Conservation (phyloP, 2,329 filamentous ascomycete species). For the Xylariaceae sp. region DNA sequence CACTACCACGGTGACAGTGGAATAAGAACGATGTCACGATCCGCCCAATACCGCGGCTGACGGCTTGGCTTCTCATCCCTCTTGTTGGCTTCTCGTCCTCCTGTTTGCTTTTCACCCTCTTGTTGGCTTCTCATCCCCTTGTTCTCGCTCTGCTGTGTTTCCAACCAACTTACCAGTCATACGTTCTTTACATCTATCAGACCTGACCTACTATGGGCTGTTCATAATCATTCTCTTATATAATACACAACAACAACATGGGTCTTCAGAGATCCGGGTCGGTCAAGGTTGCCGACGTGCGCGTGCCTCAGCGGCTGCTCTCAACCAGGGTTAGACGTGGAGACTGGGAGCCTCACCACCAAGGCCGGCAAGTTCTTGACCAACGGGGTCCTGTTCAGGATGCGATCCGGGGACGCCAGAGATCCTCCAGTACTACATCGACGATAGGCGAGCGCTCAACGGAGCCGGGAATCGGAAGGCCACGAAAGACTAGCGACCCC, state of each 20-base stretch:
- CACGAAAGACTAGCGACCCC: constrained; percentile 1
- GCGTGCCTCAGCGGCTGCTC: constrained; percentile 1
- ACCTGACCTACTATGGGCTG: not conserved
- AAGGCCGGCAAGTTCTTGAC: not conserved
- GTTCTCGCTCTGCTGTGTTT: not conserved
- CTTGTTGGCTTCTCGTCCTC: not conserved
- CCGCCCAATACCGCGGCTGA: not conserved
- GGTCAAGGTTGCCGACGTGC: constrained; percentile 2
- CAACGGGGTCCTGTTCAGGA: constrained; percentile 1
- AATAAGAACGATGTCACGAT: no score
- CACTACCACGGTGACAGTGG: no score
- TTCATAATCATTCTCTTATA: not conserved
- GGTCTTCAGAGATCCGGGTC: constrained; percentile 1
- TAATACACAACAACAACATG: not conserved
- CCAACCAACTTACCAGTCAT: not conserved
- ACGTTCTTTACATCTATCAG: not conserved
- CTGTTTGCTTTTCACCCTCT: not conserved
- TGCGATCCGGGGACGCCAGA: not conserved
- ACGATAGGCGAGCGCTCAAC: not conserved
- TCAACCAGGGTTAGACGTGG: not conserved
- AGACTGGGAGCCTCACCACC: constrained; percentile 1
- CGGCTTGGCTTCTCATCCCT: not conserved
- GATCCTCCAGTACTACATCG: constrained; percentile 1
- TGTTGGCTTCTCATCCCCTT: not conserved
- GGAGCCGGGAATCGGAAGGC: not conserved